Evolutionary conservation across 1,284 basidiomycete species (phyloP), one percentile per base, ranked within the genome.

Genomic region (Microbotryum lychnidis-dioicae): DNA sequence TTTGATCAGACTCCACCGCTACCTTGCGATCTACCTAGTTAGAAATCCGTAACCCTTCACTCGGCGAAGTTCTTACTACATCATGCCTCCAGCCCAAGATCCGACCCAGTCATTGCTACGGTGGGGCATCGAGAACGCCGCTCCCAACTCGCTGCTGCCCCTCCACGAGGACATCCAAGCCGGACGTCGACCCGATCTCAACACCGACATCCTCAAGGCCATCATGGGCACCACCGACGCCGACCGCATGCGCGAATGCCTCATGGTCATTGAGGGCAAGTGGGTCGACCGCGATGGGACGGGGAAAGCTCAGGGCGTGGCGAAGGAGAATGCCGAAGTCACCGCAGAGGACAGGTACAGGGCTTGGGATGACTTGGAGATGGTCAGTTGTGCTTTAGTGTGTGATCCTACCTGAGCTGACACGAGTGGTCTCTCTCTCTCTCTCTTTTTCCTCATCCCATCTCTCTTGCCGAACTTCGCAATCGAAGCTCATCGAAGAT

Each of bases 351-450:
- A 84, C 33, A 77, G 50, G 46, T 78, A 91, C 54, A 78, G 82
- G 21, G 92, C 94, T 0, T 79, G 97, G 70, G 94, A 98, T 77
- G 84, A 97, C 74, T 82, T 97, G 58, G 96, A 98, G 77, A 91
- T 97, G 91, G 90, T 90, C 59, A 66, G 77, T 74, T n/a, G 37
- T 16, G 20, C 49, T 18, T 58, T 50, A 18, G 23, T 56, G 21
- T 23, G 14, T 18, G 37, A 1, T 42, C 12, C 10, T 12, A 42
- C 14, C 9, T 16, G 14, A 42, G 4, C 37, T 42, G 37, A 42
- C 37, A 42, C 37, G 14, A 42, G 37, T 1, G 37, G 0, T 6
- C 12, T 42, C 14, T 16, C 42, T 18, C n/a, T 42, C 14, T 16
- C 42, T 18, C n/a, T 33, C 12, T 20, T 33, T 25, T 52, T 21